Evolutionary conservation across 176 grass and related monocot genomes (phyloP).

Genomic region (Tillandsia fasciculata): DNA sequence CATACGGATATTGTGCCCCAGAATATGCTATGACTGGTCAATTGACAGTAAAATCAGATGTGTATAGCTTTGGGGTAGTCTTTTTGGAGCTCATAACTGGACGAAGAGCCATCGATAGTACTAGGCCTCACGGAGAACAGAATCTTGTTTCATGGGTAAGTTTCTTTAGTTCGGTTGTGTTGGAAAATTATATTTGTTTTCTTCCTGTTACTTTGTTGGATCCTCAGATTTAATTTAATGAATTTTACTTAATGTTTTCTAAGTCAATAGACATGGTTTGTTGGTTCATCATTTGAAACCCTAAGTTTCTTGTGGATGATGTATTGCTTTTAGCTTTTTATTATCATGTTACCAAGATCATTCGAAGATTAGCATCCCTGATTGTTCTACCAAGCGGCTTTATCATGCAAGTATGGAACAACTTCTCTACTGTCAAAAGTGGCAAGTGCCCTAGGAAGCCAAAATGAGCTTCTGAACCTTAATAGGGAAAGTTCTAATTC

Average conservation of each 20-base stretch:
- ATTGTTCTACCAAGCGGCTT: too few relatives aligned
- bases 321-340: too few relatives aligned
- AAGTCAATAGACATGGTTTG: too few relatives aligned
- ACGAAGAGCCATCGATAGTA: slow-evolving; percentile 5
- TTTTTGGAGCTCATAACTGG: slow-evolving; percentile 17
- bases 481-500: too few relatives aligned
- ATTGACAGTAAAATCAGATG: slow-evolving; percentile 17
- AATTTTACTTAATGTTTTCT: background rate
- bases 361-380: too few relatives aligned
- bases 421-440: too few relatives aligned
- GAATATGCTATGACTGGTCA: slow-evolving; percentile 22
- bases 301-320: too few relatives aligned
- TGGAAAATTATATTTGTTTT: background rate
- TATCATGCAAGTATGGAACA: too few relatives aligned
- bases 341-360: too few relatives aligned
- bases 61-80: slow-evolving; percentile 19
- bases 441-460: background rate
- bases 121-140: slow-evolving; percentile 10
- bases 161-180: background rate
- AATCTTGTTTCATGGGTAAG: slow-evolving; percentile 26
- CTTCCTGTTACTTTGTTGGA: background rate
- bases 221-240: background rate
- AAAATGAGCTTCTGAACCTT: background rate
- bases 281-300: too few relatives aligned
- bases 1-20: slow-evolving; percentile 17